A percentile compares a stretch with the other conserved stretches of the same genome.
Conservation (phyloP, 805 yeast species). For the Myxozyma geophila region DNA sequence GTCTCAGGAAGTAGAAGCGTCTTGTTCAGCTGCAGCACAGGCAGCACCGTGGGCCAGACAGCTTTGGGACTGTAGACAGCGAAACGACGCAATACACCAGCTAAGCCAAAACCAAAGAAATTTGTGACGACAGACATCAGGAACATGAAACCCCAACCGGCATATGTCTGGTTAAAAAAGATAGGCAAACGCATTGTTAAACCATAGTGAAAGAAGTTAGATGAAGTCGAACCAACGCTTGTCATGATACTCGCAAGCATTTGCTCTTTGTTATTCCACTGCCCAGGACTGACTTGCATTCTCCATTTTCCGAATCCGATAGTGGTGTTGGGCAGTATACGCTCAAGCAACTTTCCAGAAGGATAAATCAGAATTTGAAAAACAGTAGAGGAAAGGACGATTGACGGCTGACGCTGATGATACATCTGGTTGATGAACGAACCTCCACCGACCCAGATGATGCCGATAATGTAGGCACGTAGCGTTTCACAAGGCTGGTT, state of each 20-base stretch:
- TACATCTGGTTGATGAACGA: constrained; percentile 63
- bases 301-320: constrained; percentile 55
- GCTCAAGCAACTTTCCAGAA: constrained; percentile 54
- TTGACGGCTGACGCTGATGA: constrained; percentile 59
- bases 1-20: constrained; percentile 44
- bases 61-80: constrained; percentile 64
- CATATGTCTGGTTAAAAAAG: constrained; percentile 19
- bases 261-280: constrained; percentile 68
- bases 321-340: constrained; percentile 52
- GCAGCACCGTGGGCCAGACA: constrained; percentile 72
- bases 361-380: constrained; percentile 66
- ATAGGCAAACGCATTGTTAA: constrained; percentile 40
- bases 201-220: constrained; percentile 53
- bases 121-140: constrained; percentile 48
- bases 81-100: constrained; percentile 63
- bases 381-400: constrained; percentile 56
- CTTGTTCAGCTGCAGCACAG: constrained; percentile 58
- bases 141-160: constrained; percentile 21
- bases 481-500: constrained; percentile 53
- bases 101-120: constrained; percentile 67
- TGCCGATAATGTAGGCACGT: constrained; percentile 57
- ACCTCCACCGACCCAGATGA: constrained; percentile 59
- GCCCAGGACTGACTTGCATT: constrained; percentile 60
- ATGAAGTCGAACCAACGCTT: constrained; percentile 20
- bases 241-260: constrained; percentile 58